Base-by-base conservation (phyloP, 78 protist genomes). In the Dictyostelium firmibasis region DNA sequence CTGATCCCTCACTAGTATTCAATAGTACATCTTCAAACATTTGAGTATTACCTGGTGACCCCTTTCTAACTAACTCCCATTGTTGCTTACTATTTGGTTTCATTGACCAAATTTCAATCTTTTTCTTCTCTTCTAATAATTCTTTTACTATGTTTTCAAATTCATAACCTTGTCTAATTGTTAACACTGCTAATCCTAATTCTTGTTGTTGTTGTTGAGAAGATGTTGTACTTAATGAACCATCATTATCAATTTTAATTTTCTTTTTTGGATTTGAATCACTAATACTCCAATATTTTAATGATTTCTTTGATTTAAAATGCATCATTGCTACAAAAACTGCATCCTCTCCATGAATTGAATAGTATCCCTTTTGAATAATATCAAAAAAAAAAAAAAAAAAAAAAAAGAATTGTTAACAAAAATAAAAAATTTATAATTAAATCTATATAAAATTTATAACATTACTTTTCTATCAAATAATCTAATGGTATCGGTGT, bases 41-140 rank as follows among this genome's bases (percentile, higher is more conserved):
- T 35, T 88, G 93, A 5, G 82, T 62, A 50, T 88, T 88, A n/a
- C 93, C 93, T 11, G 86, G 85, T 78, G 93, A 88, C 0, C 93
- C 82, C 29, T 88, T 77, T 10, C 53, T 77, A 16, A 53, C 5
- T 0, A 50, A 2, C 33, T 88, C 93, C 93, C 93, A 88, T 29
- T 88, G 85, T 77, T 62, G 44, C 16, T 60, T 11, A 13, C 81
- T 16, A 62, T 60, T 77, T 18, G 93, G 81, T 27, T 67, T 79
- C 16, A n/a, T 36, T 75, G 81, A 33, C 92, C 92, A 86, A 25
- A 88, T 69, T 20, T 78, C 85, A 2, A 88, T 38, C n/a, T 76
- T 77, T 25, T 47, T 44, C 50, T 88, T 88, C 33, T 88, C 86
- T 5, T 53, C 86, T 0, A 88, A 60, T 35, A 88, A 31, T 47